Evolutionary conservation across 2,329 filamentous ascomycete species (phyloP).

Genomic region (Pseudogymnoascus destructans): DNA sequence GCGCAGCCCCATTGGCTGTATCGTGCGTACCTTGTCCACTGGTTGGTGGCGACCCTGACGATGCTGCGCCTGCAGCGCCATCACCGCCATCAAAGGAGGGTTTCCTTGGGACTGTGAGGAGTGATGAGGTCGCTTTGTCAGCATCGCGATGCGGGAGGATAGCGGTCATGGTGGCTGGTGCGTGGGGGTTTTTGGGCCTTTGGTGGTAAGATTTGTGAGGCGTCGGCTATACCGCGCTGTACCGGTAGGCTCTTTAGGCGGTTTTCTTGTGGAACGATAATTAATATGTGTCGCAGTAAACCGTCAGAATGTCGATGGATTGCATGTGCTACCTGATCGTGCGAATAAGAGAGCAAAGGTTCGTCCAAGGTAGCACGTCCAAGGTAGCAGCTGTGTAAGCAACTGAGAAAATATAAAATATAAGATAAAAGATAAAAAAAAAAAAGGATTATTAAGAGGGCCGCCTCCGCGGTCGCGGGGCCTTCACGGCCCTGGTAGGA

Average conservation of each 20-base stretch:
- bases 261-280: background rate
- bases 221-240: background rate
- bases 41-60: background rate
- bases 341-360: background rate
- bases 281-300: background rate
- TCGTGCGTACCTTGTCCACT: background rate
- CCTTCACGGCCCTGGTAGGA: background rate
- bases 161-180: background rate
- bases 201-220: background rate
- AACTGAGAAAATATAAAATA: background rate
- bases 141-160: background rate
- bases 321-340: background rate
- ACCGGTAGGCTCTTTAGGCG: background rate
- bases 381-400: background rate
- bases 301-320: background rate
- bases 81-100: background rate
- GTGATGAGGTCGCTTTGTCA: background rate
- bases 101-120: background rate
- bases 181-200: background rate
- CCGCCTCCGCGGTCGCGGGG: background rate
- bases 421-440: background rate
- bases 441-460: background rate
- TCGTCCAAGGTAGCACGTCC: background rate
- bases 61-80: background rate
- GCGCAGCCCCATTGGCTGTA: conserved; percentile 17